A percentile compares a stretch with the other conserved stretches of the same genome.
Evolutionary conservation across 164 flowering plant species (phyloP).

Genomic region (Piper betle): DNA sequence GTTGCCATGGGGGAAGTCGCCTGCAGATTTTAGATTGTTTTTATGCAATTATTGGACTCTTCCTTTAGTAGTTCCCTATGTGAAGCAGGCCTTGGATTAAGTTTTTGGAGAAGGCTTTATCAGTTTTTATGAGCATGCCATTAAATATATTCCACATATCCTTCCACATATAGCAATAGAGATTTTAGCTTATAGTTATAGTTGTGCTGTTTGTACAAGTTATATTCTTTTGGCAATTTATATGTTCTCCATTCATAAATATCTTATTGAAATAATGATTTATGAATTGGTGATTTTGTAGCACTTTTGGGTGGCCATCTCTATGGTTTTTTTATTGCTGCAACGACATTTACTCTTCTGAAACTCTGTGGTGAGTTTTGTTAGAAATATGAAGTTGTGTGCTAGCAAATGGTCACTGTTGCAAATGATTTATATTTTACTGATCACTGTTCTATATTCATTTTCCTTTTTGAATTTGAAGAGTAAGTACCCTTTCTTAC

Average conservation of each 20-base stretch:
- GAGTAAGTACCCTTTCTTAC: not conserved
- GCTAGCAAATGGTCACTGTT: not conserved
- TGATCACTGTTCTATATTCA: not conserved
- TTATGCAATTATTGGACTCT: too few species aligned
- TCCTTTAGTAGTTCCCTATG: too few species aligned
- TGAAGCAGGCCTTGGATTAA: too few species aligned
- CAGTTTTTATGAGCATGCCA: too few species aligned
- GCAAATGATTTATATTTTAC: not conserved
- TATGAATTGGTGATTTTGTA: slow-evolving; percentile 8
- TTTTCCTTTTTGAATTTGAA: not conserved
- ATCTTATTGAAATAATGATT: slow-evolving; percentile 2
- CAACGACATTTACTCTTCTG: slow-evolving; percentile 49
- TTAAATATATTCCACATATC: too few species aligned
- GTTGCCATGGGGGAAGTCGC: too few species aligned
- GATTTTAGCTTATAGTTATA: too few species aligned
- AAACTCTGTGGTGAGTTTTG: slow-evolving; percentile 48
- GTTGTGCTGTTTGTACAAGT: not conserved
- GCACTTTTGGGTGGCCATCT: slow-evolving; percentile 72
- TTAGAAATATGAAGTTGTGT: not conserved
- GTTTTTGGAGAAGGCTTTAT: too few species aligned
- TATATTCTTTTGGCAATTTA: not conserved
- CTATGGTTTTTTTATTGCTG: slow-evolving; percentile 66
- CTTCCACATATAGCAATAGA: too few species aligned
- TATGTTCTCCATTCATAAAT: not conserved
- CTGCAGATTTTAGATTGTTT: too few species aligned